phyloP scores from a whole-genome alignment of 768 basidiomycete genomes.

The Pleurotus ostreatus region DNA sequence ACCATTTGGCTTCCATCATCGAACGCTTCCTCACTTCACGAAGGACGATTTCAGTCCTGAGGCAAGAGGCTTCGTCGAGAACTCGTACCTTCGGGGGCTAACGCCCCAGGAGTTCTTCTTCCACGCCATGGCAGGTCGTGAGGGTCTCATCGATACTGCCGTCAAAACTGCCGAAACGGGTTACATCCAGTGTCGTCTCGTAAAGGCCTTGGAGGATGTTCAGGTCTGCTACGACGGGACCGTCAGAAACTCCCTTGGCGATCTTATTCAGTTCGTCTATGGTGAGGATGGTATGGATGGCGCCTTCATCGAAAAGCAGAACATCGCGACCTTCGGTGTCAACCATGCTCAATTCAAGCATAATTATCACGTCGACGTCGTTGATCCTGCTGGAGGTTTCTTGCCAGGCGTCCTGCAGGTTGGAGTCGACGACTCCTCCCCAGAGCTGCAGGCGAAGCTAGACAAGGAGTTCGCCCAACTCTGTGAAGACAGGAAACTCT shows the following conservation, averaged over 20 bases:
- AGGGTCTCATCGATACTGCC: conserved; percentile 68
- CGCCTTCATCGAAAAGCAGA: too few relatives aligned
- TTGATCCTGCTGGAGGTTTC: too few relatives aligned
- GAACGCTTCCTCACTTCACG: conserved; percentile 80
- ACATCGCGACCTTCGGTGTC: too few relatives aligned
- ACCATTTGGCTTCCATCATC: conserved; percentile 96
- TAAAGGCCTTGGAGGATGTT: too few relatives aligned
- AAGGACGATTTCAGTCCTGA: conserved; percentile 61
- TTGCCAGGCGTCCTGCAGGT: conserved; percentile 82
- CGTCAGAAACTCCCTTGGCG: too few relatives aligned
- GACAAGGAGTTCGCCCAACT: too few relatives aligned
- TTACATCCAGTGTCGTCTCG: conserved; percentile 96
- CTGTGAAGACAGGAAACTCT: conserved; percentile 60
- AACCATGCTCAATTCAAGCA: too few relatives aligned
- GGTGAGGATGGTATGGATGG: too few relatives aligned
- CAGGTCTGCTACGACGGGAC: too few relatives aligned
- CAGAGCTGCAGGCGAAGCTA: conserved; percentile 78
- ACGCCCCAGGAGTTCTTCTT: conserved; percentile 99
- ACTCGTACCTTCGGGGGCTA: conserved; percentile 93
- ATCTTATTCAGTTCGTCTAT: too few relatives aligned
- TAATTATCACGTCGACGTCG: too few relatives aligned
- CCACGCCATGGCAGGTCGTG: conserved; percentile 99
- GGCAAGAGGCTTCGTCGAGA: conserved; percentile 97
- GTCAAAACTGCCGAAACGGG: conserved; percentile 87
- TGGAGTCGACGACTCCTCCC: conserved; percentile 80